These are phyloP conservation scores for Pseudogymnoascus sp. DNA, from an alignment of 2,329 filamentous ascomycete species.

Conservation along the genomic window DNA sequence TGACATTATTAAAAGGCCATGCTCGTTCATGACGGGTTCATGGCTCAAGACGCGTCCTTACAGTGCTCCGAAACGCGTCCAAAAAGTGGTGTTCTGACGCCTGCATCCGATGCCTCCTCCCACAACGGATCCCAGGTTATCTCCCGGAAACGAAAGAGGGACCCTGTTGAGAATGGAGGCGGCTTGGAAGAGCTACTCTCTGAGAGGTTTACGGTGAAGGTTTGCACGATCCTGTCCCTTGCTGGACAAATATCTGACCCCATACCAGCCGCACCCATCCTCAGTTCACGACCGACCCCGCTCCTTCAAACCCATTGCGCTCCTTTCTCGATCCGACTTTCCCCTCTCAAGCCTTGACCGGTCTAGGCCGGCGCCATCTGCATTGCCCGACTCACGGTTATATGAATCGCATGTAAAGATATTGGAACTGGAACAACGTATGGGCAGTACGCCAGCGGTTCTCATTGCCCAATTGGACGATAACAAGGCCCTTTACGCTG, in stretches of 20 bases:
- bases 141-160: conserved; percentile 28
- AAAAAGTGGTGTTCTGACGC: conserved; percentile 23
- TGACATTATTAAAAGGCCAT: conserved; percentile 27
- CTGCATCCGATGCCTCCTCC: conserved; percentile 21
- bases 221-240: conserved; percentile 14
- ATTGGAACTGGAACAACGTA: conserved; percentile 53
- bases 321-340: conserved; percentile 52
- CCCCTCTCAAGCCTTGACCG: conserved; percentile 52
- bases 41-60: conserved; percentile 22
- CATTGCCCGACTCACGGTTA: conserved; percentile 43
- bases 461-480: conserved; percentile 53
- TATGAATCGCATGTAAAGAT: conserved; percentile 56
- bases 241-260: conserved; percentile 16
- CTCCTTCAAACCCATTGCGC: conserved; percentile 50
- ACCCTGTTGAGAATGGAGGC: conserved; percentile 15
- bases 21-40: conserved; percentile 22
- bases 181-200: conserved; percentile 26
- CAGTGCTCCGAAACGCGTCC: conserved; percentile 18
- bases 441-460: conserved; percentile 44
- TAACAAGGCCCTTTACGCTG: conserved; percentile 45
- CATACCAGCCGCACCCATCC: conserved; percentile 44
- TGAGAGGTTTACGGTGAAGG: conserved; percentile 28
- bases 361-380: conserved; percentile 35
- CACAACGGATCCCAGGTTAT: conserved; percentile 16
- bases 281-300: conserved; percentile 44